Base-by-base conservation (phyloP, 306 rosid species). In the Acacia melanoxylon region DNA sequence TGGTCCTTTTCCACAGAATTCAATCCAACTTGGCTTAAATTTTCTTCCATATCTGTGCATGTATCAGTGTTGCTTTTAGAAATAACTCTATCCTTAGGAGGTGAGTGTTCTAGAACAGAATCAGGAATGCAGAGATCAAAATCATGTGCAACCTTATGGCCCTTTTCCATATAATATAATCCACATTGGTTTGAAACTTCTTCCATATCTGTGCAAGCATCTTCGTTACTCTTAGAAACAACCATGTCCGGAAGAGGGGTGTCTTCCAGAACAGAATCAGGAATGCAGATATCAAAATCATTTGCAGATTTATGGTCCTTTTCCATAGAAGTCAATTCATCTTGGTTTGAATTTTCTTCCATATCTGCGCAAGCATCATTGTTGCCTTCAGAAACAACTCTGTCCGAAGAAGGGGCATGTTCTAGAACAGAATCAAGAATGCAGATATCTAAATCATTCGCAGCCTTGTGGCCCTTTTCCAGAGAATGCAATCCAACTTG, bases 211-310 rank as follows among this genome's bases (percentile, higher is more conserved):
- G 40, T 80, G 79, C 63, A 81, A 41, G 77, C 68, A 81, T 81
- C 81, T 70, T 45, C 72, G 13, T 75, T 78, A 83, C 83, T 86
- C 76, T 79, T 84, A 54, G 81, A 72, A 86, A 81, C 74, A 29
- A 78, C 78, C 68, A 45, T 78, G 35, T 83, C 76, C 42, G 17
- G n/a, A 20, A 80, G 81, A 74, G 87, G 48, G 8, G 66, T 78
- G 80, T 85, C 80, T 54, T 83, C 81, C 72, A 78, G 75, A 80
- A 84, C 72, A 84, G 88, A 84, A 59, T 77, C 88, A 69, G 92
- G 72, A 79, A 84, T 63, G 61, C 74, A 77, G 14, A n/a, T 37
- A 35, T 76, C 78, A 80, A 62, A 75, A 68, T 83, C 85, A 10
- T 65, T 81, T 37, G 85, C 78, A 84, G 82, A 81, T 37, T 79